Evolutionary conservation across 208 protist genomes (phyloP).

Genomic region (Acanthamoeba comandoni): DNA sequence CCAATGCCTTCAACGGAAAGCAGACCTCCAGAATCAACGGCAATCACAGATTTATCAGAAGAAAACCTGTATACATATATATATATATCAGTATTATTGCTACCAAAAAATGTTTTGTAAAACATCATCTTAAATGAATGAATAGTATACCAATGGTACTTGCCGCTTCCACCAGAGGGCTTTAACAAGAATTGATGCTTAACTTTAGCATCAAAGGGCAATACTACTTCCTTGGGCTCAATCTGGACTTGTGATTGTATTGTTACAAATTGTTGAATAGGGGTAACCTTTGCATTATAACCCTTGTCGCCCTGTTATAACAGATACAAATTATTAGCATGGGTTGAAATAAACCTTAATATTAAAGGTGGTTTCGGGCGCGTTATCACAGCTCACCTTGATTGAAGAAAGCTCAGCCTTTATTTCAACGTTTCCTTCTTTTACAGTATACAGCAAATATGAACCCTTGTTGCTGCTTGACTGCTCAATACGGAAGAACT

Average conservation of each 20-base stretch:
- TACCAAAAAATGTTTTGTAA: too few relatives aligned
- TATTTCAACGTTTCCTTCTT: conserved; percentile 20
- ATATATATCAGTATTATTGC: too few relatives aligned
- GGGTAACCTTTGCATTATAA: conserved; percentile 19
- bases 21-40: conserved; percentile 7
- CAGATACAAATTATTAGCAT: too few relatives aligned
- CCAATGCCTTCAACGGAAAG: conserved; percentile 24
- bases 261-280: conserved; percentile 24
- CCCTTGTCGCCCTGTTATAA: neutral
- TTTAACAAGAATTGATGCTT: conserved; percentile 26
- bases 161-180: conserved; percentile 49
- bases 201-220: conserved; percentile 19
- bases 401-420: conserved; percentile 39
- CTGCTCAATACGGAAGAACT: conserved; percentile 17
- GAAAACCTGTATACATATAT: neutral
- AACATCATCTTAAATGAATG: too few relatives aligned
- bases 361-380: too few relatives aligned
- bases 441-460: conserved; percentile 11
- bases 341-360: too few relatives aligned
- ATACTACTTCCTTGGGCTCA: conserved; percentile 2
- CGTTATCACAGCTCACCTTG: neutral
- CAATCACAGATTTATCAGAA: conserved; percentile 37
- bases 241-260: conserved; percentile 26
- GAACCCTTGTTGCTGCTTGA: conserved; percentile 14
- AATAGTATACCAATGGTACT: conserved; percentile 53